phyloP scores from a whole-genome alignment of 2,329 filamentous ascomycete genomes.

The Venturia oleaginea region DNA sequence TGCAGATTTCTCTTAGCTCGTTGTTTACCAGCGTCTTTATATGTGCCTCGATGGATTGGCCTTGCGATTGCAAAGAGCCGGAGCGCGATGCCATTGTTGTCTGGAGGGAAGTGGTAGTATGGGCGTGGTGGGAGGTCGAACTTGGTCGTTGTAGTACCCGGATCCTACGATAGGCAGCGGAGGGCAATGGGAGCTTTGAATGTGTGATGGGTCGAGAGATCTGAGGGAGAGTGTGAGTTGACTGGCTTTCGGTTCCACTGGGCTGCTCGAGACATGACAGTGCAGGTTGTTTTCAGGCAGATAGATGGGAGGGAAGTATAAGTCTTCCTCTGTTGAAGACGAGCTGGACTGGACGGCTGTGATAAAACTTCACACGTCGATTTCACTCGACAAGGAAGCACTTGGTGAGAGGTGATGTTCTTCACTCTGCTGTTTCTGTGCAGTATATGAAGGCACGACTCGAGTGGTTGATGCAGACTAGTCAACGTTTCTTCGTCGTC shows the following conservation, averaged over 20 bases:
- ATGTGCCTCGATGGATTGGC: conserved; percentile 24
- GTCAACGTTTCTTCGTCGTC: too few relatives aligned
- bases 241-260: neutral
- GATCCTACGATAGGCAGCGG: neutral
- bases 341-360: neutral
- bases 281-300: neutral
- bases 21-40: conserved; percentile 50
- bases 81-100: conserved; percentile 29
- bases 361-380: neutral
- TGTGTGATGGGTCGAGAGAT: neutral
- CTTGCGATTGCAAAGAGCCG: conserved; percentile 32
- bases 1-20: conserved; percentile 69
- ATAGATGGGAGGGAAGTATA: neutral
- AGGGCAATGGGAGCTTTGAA: neutral
- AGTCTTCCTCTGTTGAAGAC: neutral
- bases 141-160: neutral
- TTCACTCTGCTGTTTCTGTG: neutral
- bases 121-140: neutral
- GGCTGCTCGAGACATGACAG: neutral
- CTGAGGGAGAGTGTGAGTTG: neutral
- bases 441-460: neutral
- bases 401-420: neutral
- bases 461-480: too few relatives aligned
- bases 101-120: conserved; percentile 11
- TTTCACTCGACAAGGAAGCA: neutral